Evolutionary conservation across 768 basidiomycete genomes (phyloP).

Genomic region (Omphalotus guepiniiformis): DNA sequence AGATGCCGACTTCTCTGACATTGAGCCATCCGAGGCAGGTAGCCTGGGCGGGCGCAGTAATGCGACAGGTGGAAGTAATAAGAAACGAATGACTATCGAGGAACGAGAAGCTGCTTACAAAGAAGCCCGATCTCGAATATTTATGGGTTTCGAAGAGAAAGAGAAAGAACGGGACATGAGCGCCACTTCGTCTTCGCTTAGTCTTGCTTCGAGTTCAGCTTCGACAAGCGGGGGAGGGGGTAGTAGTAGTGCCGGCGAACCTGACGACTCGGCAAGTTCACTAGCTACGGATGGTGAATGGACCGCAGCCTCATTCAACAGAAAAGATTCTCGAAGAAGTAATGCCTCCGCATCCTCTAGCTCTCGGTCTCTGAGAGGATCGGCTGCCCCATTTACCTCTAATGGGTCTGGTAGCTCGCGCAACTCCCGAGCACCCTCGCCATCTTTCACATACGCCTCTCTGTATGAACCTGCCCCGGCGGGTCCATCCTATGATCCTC

Average conservation of each 20-base stretch:
- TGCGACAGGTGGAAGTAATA: slow-evolving; percentile 50
- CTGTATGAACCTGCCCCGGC: slow-evolving; percentile 59
- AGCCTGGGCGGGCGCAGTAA: slow-evolving; percentile 69
- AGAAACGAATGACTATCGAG: slow-evolving; percentile 75
- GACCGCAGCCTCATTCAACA: slow-evolving; percentile 52
- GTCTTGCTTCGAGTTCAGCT: slow-evolving; percentile 65
- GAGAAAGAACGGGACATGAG: slow-evolving; percentile 70
- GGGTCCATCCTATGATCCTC: slow-evolving; percentile 41
- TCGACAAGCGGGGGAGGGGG: no score
- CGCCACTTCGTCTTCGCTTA: slow-evolving; percentile 72
- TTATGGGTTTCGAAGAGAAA: slow-evolving; percentile 78
- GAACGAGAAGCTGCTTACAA: slow-evolving; percentile 89
- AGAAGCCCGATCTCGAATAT: slow-evolving; percentile 80
- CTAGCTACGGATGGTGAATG: slow-evolving; percentile 82
- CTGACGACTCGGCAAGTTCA: slow-evolving; percentile 66
- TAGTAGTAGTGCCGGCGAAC: slow-evolving; percentile 58
- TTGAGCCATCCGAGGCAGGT: slow-evolving; percentile 78
- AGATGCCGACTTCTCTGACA: slow-evolving; percentile 73
- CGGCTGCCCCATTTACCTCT: slow-evolving; percentile 42
- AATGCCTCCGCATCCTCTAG: slow-evolving; percentile 51
- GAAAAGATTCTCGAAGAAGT: slow-evolving; percentile 45
- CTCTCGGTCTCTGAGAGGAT: slow-evolving; percentile 55
- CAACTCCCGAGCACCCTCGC: slow-evolving; percentile 70
- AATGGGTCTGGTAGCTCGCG: slow-evolving; percentile 61
- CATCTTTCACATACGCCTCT: slow-evolving; percentile 70